These are phyloP conservation scores for Dothideomycetes sp. DNA, from an alignment of 2,329 filamentous ascomycete genomes.

Conservation along the genomic window DNA sequence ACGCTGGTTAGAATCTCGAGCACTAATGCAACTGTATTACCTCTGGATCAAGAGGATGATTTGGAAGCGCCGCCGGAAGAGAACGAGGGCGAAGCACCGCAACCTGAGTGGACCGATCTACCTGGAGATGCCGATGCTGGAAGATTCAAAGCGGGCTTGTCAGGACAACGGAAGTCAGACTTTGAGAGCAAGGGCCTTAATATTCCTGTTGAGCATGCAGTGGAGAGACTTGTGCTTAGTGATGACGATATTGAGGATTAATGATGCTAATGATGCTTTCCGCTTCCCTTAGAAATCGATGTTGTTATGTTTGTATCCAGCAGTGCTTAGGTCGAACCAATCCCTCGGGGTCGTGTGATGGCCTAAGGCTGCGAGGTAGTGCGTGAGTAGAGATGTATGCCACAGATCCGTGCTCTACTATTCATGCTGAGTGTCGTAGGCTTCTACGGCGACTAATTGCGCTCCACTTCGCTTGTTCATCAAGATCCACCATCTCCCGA, in stretches of 20 bases:
- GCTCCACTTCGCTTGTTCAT: too few relatives aligned
- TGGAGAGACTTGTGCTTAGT: constrained; percentile 33
- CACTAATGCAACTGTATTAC: constrained; percentile 2
- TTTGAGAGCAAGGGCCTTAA: constrained; percentile 18
- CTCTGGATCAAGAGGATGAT: constrained; percentile 13
- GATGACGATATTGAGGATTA: constrained; percentile 42
- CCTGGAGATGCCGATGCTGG: constrained; percentile 1
- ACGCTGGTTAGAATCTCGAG: constrained; percentile 51
- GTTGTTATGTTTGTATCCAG: too few relatives aligned
- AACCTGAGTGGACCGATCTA: constrained; percentile 6
- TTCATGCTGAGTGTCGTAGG: too few relatives aligned
- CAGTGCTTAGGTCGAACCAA: too few relatives aligned
- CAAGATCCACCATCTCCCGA: too few relatives aligned
- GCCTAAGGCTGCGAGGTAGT: too few relatives aligned
- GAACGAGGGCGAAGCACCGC: constrained; percentile 20
- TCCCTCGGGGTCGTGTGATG: too few relatives aligned
- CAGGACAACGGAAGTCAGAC: background rate
- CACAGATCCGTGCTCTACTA: too few relatives aligned
- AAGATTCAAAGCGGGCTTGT: too few relatives aligned
- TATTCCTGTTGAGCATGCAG: constrained; percentile 22
- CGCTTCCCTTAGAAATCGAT: too few relatives aligned
- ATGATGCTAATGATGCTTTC: constrained; percentile 8
- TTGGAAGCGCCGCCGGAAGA: constrained; percentile 22
- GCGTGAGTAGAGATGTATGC: too few relatives aligned
- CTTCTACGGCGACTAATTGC: too few relatives aligned